Evolutionary conservation across 2,329 filamentous ascomycete species (phyloP), one percentile per base, ranked within the genome.

Genomic region (Fusarium virguliforme): DNA sequence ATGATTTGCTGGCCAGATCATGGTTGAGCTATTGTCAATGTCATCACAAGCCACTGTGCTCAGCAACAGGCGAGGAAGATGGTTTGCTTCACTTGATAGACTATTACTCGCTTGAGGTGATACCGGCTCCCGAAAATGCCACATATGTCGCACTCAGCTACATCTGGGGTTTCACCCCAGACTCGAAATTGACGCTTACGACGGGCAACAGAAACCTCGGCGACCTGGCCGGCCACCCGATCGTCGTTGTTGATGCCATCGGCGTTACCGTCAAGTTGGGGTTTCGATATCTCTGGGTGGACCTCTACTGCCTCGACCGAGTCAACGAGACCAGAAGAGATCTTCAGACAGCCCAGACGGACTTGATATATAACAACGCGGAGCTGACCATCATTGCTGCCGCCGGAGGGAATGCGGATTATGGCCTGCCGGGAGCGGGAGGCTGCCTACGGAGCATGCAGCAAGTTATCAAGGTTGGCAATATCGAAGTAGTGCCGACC

Each of bases 121-220:
- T 18, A 8, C 26, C 26, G 18, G 43, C 43, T 50, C 43, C 24
- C 3, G 28, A 50, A 50, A 15, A 50, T 30, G 26, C 26, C 43
- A 32, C 30, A n/a, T 53, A 53, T 15, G 48, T 53, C 30, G 48
- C 48, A n/a, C 48, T 53, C 4, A 53, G 48, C 30, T 53, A 35
- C 48, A 30, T 53, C 8, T 53, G 48, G 18, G 48, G 48, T 24
- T 30, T 6, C 15, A 18, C 6, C 15, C 28, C 5, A 30, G 26
- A 18, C 6, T 15, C 4, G 18, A 30, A 30, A 30, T 30, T 10
- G 26, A 6, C 15, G 28, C 9, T 18, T 15, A 30, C 6, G n/a
- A 12, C 15, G 3, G 15, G 43, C 15, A 48, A 7, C 15, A 30
- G 24, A 51, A 13, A 13, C 7, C 12, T 9, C 26, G 18, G 32